Evolutionary conservation across 768 basidiomycete species (phyloP).

Genomic region (Podaxis sp.): DNA sequence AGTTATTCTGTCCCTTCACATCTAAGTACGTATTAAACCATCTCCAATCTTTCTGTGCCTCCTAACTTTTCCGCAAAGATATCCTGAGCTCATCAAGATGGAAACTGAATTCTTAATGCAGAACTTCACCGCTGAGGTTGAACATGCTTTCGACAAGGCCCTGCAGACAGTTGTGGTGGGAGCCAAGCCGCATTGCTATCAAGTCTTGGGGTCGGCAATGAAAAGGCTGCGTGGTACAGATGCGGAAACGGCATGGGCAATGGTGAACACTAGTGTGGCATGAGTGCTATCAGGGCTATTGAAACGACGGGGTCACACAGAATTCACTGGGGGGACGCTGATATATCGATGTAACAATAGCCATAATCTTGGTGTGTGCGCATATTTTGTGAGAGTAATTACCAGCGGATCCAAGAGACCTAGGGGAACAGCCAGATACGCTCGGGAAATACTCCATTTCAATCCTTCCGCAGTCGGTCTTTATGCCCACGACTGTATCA

Average conservation of each 20-base stretch:
- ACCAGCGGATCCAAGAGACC: no score
- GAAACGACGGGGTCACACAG: background rate
- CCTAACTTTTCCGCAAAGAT: background rate
- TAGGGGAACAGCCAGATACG: no score
- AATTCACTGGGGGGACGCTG: no score
- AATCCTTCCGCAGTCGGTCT: no score
- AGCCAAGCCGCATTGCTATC: background rate
- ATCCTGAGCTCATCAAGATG: conserved; percentile 4
- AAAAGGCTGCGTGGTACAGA: conserved; percentile 1
- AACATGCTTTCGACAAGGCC: background rate
- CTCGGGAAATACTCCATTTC: no score
- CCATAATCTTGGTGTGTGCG: no score
- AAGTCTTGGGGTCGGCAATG: background rate
- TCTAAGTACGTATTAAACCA: background rate
- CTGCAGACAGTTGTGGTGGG: background rate
- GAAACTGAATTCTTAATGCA: background rate
- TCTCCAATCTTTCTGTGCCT: no score
- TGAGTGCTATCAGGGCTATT: background rate
- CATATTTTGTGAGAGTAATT: no score
- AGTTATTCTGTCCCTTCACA: conserved; percentile 11
- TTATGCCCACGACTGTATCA: no score
- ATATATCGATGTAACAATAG: no score
- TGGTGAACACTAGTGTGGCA: background rate
- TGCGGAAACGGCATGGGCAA: background rate
- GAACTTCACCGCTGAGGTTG: conserved; percentile 3